A percentile compares a stretch with the other conserved stretches of the same genome.
These are phyloP conservation scores for Ganoderma lingzhi DNA, from an alignment of 1,284 basidiomycete genomes.

Conservation along the genomic window DNA sequence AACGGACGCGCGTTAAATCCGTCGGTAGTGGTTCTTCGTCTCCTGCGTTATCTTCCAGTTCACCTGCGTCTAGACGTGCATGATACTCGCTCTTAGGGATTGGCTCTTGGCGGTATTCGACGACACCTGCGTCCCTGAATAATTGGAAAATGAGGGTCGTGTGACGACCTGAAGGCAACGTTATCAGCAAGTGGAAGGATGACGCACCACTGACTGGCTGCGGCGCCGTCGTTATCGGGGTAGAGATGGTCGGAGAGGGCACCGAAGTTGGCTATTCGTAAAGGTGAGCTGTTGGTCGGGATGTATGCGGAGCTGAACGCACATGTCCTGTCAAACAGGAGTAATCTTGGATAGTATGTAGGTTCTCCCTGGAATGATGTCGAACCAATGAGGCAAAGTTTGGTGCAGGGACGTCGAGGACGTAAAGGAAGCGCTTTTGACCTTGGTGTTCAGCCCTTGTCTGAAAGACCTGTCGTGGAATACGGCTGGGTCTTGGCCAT, in stretches of 20 bases:
- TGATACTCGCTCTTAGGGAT: conserved; percentile 67
- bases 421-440: conserved; percentile 16
- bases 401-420: background rate
- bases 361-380: conserved; percentile 53
- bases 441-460: conserved; percentile 60
- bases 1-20: conserved; percentile 53
- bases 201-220: conserved; percentile 29
- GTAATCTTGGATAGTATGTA: conserved; percentile 68
- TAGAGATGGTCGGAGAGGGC: conserved; percentile 57
- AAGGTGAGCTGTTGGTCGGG: background rate
- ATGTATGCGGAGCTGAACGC: conserved; percentile 25
- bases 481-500: conserved; percentile 52
- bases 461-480: conserved; percentile 69
- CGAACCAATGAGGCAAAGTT: background rate
- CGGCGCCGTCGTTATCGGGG: conserved; percentile 39
- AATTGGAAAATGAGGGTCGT: conserved; percentile 22
- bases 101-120: conserved; percentile 60
- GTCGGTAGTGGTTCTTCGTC: conserved; percentile 21
- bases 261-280: conserved; percentile 67
- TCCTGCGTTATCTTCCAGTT: conserved; percentile 34
- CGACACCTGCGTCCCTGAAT: conserved; percentile 58
- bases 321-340: conserved; percentile 76
- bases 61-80: conserved; percentile 40
- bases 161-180: background rate
- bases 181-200: conserved; percentile 37